phyloP scores from a whole-genome alignment of 2,329 filamentous ascomycete genomes.

The Fusarium chlamydosporum region DNA sequence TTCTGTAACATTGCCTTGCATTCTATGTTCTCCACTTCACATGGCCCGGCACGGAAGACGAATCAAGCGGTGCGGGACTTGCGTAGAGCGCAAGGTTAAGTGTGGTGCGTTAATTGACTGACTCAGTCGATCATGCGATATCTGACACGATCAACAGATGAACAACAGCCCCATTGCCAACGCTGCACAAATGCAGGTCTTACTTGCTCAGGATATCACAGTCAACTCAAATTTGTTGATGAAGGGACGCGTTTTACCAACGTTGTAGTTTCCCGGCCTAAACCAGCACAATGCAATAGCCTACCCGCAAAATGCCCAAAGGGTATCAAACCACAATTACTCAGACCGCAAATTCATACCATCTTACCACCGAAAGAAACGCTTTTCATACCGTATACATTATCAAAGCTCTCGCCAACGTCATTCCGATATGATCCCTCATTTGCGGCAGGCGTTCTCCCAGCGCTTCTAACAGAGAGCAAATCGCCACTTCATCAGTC shows the following conservation, averaged over 20 bases:
- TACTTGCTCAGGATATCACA: constrained; percentile 30
- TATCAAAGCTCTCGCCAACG: constrained; percentile 23
- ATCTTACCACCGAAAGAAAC: constrained; percentile 12
- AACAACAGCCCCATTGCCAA: constrained; percentile 35
- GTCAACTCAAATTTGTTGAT: constrained; percentile 36
- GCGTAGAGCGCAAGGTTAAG: constrained; percentile 39
- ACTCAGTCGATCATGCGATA: not conserved
- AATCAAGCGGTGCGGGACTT: constrained; percentile 35
- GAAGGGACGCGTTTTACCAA: constrained; percentile 24
- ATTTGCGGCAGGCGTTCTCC: constrained; percentile 1
- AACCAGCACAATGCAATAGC: constrained; percentile 3
- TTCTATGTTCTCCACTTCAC: not conserved
- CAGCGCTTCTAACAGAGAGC: constrained; percentile 7
- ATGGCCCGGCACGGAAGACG: constrained; percentile 38
- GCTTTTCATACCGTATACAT: constrained; percentile 29
- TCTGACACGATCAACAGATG: constrained; percentile 6
- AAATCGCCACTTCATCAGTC: constrained; percentile 21
- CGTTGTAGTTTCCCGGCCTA: not conserved
- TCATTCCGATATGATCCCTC: not conserved
- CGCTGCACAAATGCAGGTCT: constrained; percentile 33
- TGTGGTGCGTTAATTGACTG: constrained; percentile 19
- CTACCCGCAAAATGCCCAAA: not conserved
- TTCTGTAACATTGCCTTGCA: too few relatives aligned
- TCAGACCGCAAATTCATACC: constrained; percentile 1
- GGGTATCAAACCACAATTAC: not conserved